phyloP scores from a whole-genome alignment of 2,329 filamentous ascomycete species.

The Nannizziopsis arthrosporioides region DNA sequence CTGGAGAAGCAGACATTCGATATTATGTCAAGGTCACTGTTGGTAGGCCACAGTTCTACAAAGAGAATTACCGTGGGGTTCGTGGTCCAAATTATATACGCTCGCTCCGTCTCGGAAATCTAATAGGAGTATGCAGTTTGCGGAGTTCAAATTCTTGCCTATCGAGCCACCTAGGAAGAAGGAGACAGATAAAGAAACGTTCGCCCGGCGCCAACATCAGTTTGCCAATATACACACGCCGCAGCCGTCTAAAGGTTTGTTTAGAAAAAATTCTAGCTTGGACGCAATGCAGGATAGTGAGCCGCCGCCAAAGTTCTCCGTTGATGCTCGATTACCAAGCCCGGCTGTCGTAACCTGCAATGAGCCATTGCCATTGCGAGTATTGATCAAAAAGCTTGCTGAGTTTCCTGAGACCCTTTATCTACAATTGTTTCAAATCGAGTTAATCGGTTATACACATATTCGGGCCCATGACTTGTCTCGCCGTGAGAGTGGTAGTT shows the following conservation, averaged over 20 bases:
- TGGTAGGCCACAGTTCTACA: constrained; percentile 74
- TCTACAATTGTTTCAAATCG: constrained; percentile 67
- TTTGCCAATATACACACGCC: constrained; percentile 31
- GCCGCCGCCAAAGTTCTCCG: constrained; percentile 48
- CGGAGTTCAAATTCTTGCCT: constrained; percentile 73
- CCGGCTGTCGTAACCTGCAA: constrained; percentile 85
- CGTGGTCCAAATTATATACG: constrained; percentile 11
- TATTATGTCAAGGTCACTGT: constrained; percentile 97
- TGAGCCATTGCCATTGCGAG: constrained; percentile 64
- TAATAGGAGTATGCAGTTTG: constrained; percentile 23
- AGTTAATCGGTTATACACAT: constrained; percentile 66
- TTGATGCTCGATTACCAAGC: constrained; percentile 77
- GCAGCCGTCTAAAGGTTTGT: constrained; percentile 45
- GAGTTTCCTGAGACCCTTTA: constrained; percentile 58
- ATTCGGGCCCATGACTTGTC: constrained; percentile 65
- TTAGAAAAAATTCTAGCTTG: constrained; percentile 35
- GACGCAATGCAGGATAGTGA: constrained; percentile 22
- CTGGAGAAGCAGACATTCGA: constrained; percentile 74
- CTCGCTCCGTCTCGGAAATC: too few relatives aligned
- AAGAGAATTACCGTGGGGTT: constrained; percentile 66
- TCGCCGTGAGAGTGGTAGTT: constrained; percentile 59
- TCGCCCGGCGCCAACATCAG: constrained; percentile 60
- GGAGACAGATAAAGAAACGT: constrained; percentile 62
- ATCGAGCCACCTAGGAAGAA: constrained; percentile 74
- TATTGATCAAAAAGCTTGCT: constrained; percentile 67